Base-by-base conservation (phyloP, 495 filamentous ascomycete genomes). In the Aspergillus incahuasiensis region DNA sequence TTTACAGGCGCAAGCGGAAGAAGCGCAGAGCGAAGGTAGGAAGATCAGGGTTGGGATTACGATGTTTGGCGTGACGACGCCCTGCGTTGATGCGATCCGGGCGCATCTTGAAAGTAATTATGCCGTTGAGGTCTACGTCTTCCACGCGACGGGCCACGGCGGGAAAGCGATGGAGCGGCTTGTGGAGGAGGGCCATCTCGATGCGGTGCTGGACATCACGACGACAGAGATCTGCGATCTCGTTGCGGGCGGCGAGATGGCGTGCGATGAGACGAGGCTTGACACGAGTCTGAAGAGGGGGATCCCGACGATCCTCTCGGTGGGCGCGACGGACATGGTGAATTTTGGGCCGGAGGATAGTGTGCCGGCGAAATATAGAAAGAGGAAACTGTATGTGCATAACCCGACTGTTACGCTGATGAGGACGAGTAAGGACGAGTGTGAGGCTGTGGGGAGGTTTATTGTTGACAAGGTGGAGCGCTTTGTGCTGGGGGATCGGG, bases 61-160 rank as follows among this genome's bases (percentile, higher is more conserved):
- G 28, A 88, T 89, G 86, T 90, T 88, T 60, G 86, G 86, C 8
- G 85, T 90, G 8, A 90, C 86, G 1, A 89, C 84, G 0, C 83
- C 84, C 0, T 77, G 74, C 9, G 86, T 82, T 0, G 75, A 80
- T 43, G 57, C 55, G 2, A 74, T 81, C 5, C 73, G 80, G 1
- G 41, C 65, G 6, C 63, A 72, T 48, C 64, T 87, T 1, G 75
- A 79, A 38, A 12, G 18, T 0, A 50, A 68, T 2, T 63, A 71
- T 46, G 58, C 55, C 0, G 73, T 74, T 54, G 86, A 89, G 58
- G 74, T 82, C 9, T 85, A 81, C 55, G 73, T 86, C 11, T 89
- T 89, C 60, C 86, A 89, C 56, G 84, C 85, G 7, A 89, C 86
- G 0, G 86, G 86, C 1, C 70, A 77, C 16, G 86, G 86, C 3